A percentile compares a stretch with the other conserved stretches of the same genome.
Conservation (phyloP, 441 rosid species). For the Aquilaria agallochum region DNA sequence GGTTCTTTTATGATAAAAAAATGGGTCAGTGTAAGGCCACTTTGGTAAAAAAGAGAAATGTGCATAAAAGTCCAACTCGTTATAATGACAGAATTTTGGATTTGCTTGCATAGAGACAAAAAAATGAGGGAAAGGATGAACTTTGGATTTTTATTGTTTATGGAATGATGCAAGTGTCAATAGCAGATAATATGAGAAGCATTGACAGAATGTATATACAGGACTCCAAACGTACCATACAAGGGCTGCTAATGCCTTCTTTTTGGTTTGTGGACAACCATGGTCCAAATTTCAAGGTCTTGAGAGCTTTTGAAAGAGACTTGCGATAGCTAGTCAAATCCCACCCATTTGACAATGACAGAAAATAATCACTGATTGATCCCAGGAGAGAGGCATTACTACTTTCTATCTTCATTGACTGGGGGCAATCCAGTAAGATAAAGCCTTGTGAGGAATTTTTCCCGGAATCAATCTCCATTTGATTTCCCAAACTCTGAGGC, state of each 20-base stretch:
- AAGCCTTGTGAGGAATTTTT: constrained; percentile 76
- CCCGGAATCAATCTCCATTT: constrained; percentile 80
- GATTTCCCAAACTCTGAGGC: constrained; percentile 83
- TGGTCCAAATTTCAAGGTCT: constrained; percentile 74
- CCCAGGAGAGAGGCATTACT: constrained; percentile 92
- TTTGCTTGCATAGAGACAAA: too few species aligned
- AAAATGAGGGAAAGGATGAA: too few species aligned
- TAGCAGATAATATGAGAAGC: too few species aligned
- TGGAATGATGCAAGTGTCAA: too few species aligned
- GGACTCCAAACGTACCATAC: constrained; percentile 55
- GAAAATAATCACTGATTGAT: constrained; percentile 96
- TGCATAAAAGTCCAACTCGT: too few species aligned
- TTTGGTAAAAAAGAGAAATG: too few species aligned
- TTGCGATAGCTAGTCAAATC: constrained; percentile 93
- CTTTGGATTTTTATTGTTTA: too few species aligned
- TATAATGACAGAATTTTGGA: too few species aligned
- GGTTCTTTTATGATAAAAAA: too few species aligned
- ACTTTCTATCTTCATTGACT: constrained; percentile 98
- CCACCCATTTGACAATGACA: constrained; percentile 99
- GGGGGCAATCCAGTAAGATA: constrained; percentile 96
- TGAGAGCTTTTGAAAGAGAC: constrained; percentile 95
- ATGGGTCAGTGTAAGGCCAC: too few species aligned
- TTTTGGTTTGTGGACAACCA: constrained; percentile 64
- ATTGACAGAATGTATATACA: background rate
- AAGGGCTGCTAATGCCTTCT: constrained; percentile 83